Evolutionary conservation across 768 basidiomycete genomes (phyloP), one percentile per base, ranked within the genome.

Genomic region (Porpolomopsis calyptriformis): DNA sequence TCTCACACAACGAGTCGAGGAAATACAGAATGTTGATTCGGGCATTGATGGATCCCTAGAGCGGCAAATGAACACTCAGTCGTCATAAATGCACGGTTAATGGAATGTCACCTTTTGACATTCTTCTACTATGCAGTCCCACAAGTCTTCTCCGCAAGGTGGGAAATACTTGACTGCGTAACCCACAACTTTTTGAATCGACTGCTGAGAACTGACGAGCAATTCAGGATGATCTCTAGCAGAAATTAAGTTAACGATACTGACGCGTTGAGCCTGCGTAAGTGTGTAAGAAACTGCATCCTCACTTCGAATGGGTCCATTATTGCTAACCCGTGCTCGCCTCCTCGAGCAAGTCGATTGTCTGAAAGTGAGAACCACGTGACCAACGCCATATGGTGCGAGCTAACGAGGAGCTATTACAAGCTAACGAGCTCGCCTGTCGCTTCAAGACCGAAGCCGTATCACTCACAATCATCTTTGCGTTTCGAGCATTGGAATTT

Each of bases 1-100:
- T 74, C 57, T 89, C 87, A 60, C 85, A 91, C 10, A 96, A 72
- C 0, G 85, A 80, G 62, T 94, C 91, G 35, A 97, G 76, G 58
- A 93, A 81, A 60, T 94, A 90, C 0, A 96, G 68, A 49, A 94
- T 82, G 62, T 96, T 96, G 55, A 97, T 93, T n/a, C 89, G 72
- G 24, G 84, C 78, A 61, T 96, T 93, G 16, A 94, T 78, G 0
- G 85, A 80, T 41, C 85, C 89, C 86, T 87, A 49, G 0, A 36
- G 24, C 24, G 14, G 14, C 29, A 14, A 31, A 31, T 14, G 29
- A n/a, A 7, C 29, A 31, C 7, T 31, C 29, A 31, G 14, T 7
- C 29, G 14, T 31, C 29, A 18, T 29, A n/a, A 12, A 50, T 29
- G 27, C 25, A 11, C 7, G 20, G 16, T 27, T 40, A 42, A n/a